phyloP scores from a whole-genome alignment of 768 basidiomycete species.

The Xerocomellus amylosporus region DNA sequence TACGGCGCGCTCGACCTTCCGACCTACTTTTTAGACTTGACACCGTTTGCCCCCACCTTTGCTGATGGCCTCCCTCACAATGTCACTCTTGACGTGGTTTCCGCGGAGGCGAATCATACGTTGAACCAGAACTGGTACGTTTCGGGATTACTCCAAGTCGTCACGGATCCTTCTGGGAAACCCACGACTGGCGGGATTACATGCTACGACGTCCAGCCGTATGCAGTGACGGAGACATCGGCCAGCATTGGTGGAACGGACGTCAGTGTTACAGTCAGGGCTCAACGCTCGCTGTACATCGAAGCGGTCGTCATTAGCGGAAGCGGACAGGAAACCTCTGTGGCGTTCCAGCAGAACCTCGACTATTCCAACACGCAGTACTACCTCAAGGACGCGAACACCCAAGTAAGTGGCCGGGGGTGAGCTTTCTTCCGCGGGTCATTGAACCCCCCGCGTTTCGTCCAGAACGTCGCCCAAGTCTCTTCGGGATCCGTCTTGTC shows the following conservation, averaged over 20 bases:
- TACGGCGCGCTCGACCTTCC: constrained; percentile 78
- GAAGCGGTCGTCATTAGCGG: constrained; percentile 61
- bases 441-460: not conserved
- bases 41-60: constrained; percentile 71
- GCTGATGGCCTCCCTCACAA: constrained; percentile 67
- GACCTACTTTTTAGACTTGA: constrained; percentile 74
- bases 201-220: constrained; percentile 53
- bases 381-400: constrained; percentile 46
- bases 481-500: constrained; percentile 47
- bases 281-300: constrained; percentile 54
- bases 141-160: constrained; percentile 64
- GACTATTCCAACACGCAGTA: constrained; percentile 61
- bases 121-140: constrained; percentile 78
- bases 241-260: constrained; percentile 45
- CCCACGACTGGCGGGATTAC: constrained; percentile 71
- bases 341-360: constrained; percentile 61
- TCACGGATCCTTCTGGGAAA: constrained; percentile 58
- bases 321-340: constrained; percentile 53
- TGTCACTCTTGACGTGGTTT: constrained; percentile 70
- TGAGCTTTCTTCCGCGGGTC: not conserved
- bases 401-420: constrained; percentile 34
- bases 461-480: constrained; percentile 49
- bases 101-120: constrained; percentile 62
- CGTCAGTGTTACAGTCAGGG: constrained; percentile 61
- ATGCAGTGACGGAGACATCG: constrained; percentile 48